Conservation (phyloP, 768 basidiomycete species). For the Amanita phalloides region DNA sequence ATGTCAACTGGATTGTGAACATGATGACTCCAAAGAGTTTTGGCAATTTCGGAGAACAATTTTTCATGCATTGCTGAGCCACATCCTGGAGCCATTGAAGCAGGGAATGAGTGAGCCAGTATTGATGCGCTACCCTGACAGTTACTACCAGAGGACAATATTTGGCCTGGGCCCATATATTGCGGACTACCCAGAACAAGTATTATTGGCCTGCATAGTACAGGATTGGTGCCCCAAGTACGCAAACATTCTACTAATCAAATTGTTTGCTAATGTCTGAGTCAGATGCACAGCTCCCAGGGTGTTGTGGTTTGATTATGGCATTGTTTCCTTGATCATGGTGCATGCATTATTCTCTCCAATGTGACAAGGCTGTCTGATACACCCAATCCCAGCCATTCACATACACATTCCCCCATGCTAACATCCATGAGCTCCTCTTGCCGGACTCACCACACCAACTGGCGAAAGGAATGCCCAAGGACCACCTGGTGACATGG, state of each 20-base stretch:
- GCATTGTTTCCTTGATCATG: constrained; percentile 11
- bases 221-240: constrained; percentile 8
- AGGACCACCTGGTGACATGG: constrained; percentile 16
- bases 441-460: constrained; percentile 1
- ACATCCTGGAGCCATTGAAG: neutral
- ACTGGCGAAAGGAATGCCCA: constrained; percentile 9
- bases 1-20: neutral
- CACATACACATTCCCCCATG: constrained; percentile 17
- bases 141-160: constrained; percentile 16
- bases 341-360: constrained; percentile 12
- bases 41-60: neutral
- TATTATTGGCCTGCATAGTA: constrained; percentile 10
- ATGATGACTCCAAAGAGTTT: neutral
- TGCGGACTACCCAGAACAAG: constrained; percentile 30
- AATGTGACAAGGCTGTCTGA: too few species aligned
- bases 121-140: constrained; percentile 11
- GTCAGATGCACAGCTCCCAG: neutral
- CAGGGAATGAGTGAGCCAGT: neutral
- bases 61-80: neutral
- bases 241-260: too few species aligned
- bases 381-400: constrained; percentile 12
- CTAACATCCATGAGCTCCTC: constrained; percentile 20
- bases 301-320: neutral
- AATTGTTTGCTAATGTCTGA: neutral
- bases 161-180: constrained; percentile 26